Evolutionary conservation across 2,329 filamentous ascomycete species (phyloP).

Genomic region (Fusarium secorum): DNA sequence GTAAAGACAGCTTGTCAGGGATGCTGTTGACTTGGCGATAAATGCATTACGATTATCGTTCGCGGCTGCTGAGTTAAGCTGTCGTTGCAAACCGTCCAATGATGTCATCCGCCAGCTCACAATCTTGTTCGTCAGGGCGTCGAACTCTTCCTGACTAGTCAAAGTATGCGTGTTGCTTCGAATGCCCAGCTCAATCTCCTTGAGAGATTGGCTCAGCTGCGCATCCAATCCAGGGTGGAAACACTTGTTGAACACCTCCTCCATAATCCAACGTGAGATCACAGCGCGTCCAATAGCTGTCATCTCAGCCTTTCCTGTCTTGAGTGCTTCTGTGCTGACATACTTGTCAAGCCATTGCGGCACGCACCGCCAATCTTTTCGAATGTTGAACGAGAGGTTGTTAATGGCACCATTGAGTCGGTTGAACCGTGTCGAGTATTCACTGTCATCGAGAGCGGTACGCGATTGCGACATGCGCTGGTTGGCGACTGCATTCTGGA

Average conservation of each 20-base stretch:
- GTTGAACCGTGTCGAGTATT: slow-evolving; percentile 89
- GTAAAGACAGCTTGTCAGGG: slow-evolving; percentile 73
- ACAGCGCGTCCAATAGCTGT: slow-evolving; percentile 90
- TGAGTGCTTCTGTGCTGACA: slow-evolving; percentile 84
- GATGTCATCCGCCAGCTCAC: slow-evolving; percentile 94
- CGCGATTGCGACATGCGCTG: slow-evolving; percentile 94
- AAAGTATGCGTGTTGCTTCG: slow-evolving; percentile 77
- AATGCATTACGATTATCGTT: slow-evolving; percentile 73
- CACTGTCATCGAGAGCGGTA: slow-evolving; percentile 92
- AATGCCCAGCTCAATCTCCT: slow-evolving; percentile 87
- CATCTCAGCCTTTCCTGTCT: slow-evolving; percentile 96
- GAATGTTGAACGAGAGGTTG: slow-evolving; percentile 93
- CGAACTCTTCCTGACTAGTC: slow-evolving; percentile 84
- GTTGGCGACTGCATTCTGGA: slow-evolving; percentile 97
- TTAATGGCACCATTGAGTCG: slow-evolving; percentile 93
- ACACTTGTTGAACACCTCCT: slow-evolving; percentile 88
- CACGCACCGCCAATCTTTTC: slow-evolving; percentile 88
- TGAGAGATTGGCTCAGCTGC: slow-evolving; percentile 78
- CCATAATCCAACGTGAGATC: slow-evolving; percentile 88
- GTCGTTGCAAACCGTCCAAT: slow-evolving; percentile 82
- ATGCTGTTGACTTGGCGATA: slow-evolving; percentile 72
- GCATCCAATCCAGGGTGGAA: slow-evolving; percentile 91
- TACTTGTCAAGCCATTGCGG: slow-evolving; percentile 81
- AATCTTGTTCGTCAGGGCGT: slow-evolving; percentile 85
- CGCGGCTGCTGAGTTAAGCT: slow-evolving; percentile 71